A percentile compares a stretch with the other conserved stretches of the same genome.
phyloP scores from a whole-genome alignment of 345 rosid species.

The Capsella bursapastoris region DNA sequence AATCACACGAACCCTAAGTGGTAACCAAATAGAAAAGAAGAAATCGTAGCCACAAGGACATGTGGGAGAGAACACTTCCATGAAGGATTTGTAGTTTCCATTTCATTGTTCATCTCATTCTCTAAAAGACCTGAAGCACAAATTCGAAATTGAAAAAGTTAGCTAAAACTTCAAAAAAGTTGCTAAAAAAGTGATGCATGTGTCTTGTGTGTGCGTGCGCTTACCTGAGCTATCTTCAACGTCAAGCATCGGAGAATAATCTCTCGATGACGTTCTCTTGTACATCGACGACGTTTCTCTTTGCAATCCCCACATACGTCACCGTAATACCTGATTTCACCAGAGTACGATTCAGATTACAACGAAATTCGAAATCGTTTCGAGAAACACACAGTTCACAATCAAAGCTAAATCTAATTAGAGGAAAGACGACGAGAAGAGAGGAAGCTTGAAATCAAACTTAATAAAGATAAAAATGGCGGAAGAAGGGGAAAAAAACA shows the following conservation, averaged over 20 bases:
- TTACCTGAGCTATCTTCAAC: constrained; percentile 71
- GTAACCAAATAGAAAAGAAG: constrained; percentile 89
- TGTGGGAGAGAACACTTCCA: constrained; percentile 86
- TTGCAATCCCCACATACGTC: constrained; percentile 72
- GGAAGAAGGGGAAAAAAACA: not conserved
- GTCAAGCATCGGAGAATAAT: constrained; percentile 50
- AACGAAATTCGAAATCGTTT: constrained; percentile 6
- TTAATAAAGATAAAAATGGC: too few species aligned
- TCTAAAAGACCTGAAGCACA: constrained; percentile 56
- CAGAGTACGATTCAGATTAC: constrained; percentile 1
- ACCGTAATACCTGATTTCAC: constrained; percentile 13
- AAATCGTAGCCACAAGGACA: constrained; percentile 79
- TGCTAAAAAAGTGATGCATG: not conserved
- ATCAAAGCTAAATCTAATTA: not conserved
- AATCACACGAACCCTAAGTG: constrained; percentile 82
- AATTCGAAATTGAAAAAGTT: constrained; percentile 8
- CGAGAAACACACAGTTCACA: not conserved
- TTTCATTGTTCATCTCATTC: constrained; percentile 42
- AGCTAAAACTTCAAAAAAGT: not conserved
- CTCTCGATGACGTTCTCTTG: constrained; percentile 77
- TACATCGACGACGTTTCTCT: constrained; percentile 61
- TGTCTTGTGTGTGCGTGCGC: not conserved
- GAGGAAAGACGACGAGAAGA: too few species aligned
- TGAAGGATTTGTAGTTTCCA: constrained; percentile 71
- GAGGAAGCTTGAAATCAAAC: too few species aligned